Evolutionary conservation across 2,329 filamentous ascomycete species (phyloP).

Genomic region (Aspergillus sp.): DNA sequence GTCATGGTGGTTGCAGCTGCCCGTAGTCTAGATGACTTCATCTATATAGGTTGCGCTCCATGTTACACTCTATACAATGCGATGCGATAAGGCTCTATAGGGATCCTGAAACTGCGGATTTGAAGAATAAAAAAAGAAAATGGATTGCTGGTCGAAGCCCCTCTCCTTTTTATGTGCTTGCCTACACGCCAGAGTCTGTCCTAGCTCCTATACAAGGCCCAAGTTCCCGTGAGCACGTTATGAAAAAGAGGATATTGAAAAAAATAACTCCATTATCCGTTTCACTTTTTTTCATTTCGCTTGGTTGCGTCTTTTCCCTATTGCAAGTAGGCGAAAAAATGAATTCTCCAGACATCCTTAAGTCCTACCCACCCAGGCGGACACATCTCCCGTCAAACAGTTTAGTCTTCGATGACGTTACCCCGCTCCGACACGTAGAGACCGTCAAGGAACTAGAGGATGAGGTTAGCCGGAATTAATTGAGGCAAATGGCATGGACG

Average conservation of each 20-base stretch:
- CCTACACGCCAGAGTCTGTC: conserved; percentile 20
- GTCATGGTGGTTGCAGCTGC: too few species aligned
- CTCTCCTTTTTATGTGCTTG: conserved; percentile 9
- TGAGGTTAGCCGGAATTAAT: conserved; percentile 4
- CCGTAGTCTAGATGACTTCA: too few species aligned
- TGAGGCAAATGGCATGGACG: not conserved
- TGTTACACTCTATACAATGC: too few species aligned
- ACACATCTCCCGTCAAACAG: conserved; percentile 21
- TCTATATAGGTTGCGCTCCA: too few species aligned
- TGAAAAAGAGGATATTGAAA: conserved; percentile 5
- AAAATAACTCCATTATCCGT: conserved; percentile 22
- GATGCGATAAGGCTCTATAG: too few species aligned
- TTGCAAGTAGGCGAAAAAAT: conserved; percentile 34
- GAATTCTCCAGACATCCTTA: conserved; percentile 30
- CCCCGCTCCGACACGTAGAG: conserved; percentile 98
- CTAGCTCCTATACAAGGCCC: conserved; percentile 17
- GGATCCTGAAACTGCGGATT: too few species aligned
- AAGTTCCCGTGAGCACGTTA: conserved; percentile 16
- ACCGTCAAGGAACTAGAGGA: conserved; percentile 87
- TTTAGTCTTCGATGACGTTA: conserved; percentile 67
- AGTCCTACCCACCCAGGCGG: conserved; percentile 22
- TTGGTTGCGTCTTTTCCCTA: conserved; percentile 25
- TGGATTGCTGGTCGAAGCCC: conserved; percentile 12
- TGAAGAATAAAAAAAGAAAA: conserved; percentile 7
- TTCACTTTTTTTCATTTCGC: conserved; percentile 26